Evolutionary conservation across 2,329 filamentous ascomycete species (phyloP), one percentile per base, ranked within the genome.

Genomic region (Fusarium luffae): DNA sequence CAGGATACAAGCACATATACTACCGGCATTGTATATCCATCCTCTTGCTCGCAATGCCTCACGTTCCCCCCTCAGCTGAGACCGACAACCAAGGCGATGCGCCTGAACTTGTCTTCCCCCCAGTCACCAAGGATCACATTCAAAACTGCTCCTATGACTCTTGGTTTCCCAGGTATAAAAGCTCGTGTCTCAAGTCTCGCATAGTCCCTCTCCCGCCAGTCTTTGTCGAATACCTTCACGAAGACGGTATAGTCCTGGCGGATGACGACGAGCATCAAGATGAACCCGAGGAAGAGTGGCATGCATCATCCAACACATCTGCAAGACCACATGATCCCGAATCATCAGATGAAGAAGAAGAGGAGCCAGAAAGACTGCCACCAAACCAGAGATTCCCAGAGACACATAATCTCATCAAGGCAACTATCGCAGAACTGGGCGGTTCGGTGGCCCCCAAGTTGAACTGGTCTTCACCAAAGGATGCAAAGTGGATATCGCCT

Each of bases 401-500:
- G 37, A 87, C 94, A 4, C 96, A 99, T 79, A 84, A 89, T 46
- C 81, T 87, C 59, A 93, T 99, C 78, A 91, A 90, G 77, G 84
- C 88, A 25, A 92, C 88, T 43, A 98, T 99, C 67, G 81, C 85
- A 14, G 92, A 94, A 73, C 86, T 98, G 2, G 94, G 93, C 18
- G 95, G 95, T 63, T 89, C 90, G 64, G 94, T 97, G 11, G 90
- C 92, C 3, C 96, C 96, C 1, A 99, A 99, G 80, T 84, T 99
- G 48, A 98, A 98, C 82, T 99, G 96, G 96, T 98, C 94, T 8
- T 91, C 94, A 6, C 96, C 96, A 6, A 97, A 98, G 79, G 96
- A 99, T 77, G 96, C 96, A 11, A 93, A 92, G 23, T 98, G 94
- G 92, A 98, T 99, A 79, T 89, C 87, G 81, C 90, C 81, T 81